Conservation (phyloP, 176 grass and related monocot species). For the Themeda triandra region DNA sequence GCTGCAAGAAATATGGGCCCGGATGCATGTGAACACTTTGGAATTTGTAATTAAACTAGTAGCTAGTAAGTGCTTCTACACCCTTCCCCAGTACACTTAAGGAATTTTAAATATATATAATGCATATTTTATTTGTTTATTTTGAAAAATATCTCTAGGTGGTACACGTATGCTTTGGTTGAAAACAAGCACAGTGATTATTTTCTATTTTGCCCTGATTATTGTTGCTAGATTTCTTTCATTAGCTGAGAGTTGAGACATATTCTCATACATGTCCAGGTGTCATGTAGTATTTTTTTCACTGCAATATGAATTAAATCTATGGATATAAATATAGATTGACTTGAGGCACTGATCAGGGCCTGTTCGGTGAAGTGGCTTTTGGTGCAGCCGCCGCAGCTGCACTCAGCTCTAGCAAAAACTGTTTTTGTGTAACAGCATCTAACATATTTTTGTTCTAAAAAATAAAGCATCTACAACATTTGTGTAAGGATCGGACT, state of each 20-base stretch:
- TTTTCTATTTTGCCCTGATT: neutral
- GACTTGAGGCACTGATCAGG: neutral
- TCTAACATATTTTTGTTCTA: neutral
- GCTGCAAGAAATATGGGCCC: conserved; percentile 18
- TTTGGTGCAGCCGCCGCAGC: no score
- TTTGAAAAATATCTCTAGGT: no score
- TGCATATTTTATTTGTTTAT: neutral
- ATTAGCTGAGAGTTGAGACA: neutral
- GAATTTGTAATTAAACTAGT: conserved; percentile 9
- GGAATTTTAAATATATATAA: neutral
- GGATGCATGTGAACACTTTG: conserved; percentile 35
- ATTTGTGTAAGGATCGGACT: neutral
- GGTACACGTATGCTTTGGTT: neutral
- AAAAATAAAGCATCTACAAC: neutral
- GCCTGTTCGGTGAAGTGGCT: no score
- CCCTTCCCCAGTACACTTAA: conserved; percentile 18
- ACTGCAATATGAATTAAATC: neutral
- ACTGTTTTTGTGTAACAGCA: neutral
- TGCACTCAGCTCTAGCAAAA: no score
- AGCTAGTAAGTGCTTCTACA: conserved; percentile 23
- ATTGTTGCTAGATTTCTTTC: neutral
- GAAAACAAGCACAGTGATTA: neutral
- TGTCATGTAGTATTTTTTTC: neutral
- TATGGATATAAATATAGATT: neutral
- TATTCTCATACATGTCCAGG: neutral